Conservation (phyloP, 2,329 filamentous ascomycete species). For the Sclerotinia subarctica region DNA sequence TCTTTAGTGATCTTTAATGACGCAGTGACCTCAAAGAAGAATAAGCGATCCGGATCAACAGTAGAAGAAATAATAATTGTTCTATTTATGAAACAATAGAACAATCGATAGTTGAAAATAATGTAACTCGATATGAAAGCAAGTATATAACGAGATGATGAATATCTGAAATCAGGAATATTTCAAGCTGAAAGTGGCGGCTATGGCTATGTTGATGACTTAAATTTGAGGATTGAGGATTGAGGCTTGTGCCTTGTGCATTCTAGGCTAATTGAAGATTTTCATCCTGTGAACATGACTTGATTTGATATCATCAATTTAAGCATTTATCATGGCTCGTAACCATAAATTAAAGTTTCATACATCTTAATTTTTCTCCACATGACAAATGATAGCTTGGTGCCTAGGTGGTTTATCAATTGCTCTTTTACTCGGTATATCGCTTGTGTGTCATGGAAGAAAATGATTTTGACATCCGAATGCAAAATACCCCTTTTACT, state of each 20-base stretch:
- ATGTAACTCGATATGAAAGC: background rate
- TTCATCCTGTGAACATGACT: background rate
- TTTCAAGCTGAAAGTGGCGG: constrained; percentile 5
- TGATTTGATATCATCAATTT: background rate
- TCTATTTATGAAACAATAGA: background rate
- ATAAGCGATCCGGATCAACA: background rate
- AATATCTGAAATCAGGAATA: background rate
- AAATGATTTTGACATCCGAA: background rate
- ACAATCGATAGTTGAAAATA: background rate
- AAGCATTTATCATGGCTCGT: background rate
- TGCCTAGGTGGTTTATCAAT: background rate
- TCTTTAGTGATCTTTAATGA: background rate
- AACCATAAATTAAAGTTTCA: constrained; percentile 4
- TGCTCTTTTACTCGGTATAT: background rate
- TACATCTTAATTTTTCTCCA: background rate
- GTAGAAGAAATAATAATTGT: no score
- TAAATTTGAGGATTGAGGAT: background rate
- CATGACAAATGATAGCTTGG: background rate
- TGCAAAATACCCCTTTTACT: background rate
- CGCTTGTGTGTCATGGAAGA: background rate
- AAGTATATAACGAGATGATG: background rate
- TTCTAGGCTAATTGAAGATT: background rate
- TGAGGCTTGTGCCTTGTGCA: background rate
- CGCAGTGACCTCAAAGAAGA: constrained; percentile 10
- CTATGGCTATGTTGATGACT: background rate